A percentile compares a stretch with the other conserved stretches of the same genome.
Evolutionary conservation across 1,284 basidiomycete species (phyloP).

Genomic region (Trichosporon ovoides): DNA sequence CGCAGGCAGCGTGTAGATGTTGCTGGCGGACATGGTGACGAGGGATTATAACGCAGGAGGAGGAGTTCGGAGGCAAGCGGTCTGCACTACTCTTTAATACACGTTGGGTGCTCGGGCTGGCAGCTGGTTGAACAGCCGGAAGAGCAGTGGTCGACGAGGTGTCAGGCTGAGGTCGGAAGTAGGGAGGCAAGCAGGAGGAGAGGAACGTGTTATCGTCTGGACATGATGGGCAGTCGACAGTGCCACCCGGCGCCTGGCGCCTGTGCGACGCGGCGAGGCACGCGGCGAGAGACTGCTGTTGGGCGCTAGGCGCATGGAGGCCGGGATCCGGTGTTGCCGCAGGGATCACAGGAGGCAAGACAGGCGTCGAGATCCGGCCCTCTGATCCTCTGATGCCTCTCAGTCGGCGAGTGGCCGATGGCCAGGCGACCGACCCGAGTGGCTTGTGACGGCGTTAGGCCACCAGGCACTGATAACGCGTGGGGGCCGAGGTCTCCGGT

Average conservation of each 20-base stretch:
- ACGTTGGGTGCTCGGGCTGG: not conserved
- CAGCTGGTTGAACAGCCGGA: conserved; percentile 1
- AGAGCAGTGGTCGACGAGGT: not conserved
- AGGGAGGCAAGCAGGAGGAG: not conserved
- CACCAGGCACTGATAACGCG: not conserved
- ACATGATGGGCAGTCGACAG: not conserved
- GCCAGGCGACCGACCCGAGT: too few species aligned
- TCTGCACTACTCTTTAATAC: not conserved
- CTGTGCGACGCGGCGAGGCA: not conserved
- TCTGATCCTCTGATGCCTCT: too few species aligned
- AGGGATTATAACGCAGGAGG: not conserved
- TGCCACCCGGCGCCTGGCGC: not conserved
- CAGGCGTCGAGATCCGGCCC: too few species aligned
- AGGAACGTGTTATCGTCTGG: not conserved
- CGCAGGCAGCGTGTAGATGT: conserved; percentile 20
- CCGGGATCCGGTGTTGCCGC: too few species aligned
- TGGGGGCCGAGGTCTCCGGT: not conserved
- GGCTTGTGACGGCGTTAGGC: not conserved
- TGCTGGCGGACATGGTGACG: conserved; percentile 7
- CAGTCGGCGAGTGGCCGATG: too few species aligned
- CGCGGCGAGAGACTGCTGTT: too few species aligned
- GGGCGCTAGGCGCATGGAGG: too few species aligned
- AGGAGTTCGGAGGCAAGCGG: not conserved
- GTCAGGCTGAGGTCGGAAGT: not conserved
- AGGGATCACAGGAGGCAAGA: too few species aligned